Evolutionary conservation across 2,329 filamentous ascomycete species (phyloP), one percentile per base, ranked within the genome.

Genomic region (Shiraia bambusicola): DNA sequence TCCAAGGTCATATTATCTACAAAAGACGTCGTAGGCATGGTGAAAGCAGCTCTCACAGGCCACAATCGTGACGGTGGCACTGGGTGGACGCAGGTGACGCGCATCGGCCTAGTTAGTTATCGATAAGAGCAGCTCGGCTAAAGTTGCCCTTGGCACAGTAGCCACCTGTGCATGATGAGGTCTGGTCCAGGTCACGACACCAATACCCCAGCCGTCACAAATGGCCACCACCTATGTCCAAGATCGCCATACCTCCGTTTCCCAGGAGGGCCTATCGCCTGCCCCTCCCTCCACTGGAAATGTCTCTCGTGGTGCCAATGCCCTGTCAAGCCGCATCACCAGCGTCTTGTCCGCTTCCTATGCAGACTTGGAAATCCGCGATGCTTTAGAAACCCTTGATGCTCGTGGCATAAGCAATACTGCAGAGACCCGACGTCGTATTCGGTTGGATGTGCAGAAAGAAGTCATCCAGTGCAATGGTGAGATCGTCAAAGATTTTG

Each of bases 391-490:
- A 37, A 81, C 93, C 1, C 73, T 97, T 14, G 92, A 96, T 69
- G 73, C 81, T 35, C 80, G 87, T 26, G 77, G 78, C 1, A 68
- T 90, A 11, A 73, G 78, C 40, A 96, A 95, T 63, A 88, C 82
- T 10, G 78, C 87, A 8, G 87, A 91, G 52, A 86, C 84, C 2
- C 80, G 93, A 37, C 82, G 92, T 5, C 84, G 88, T 44, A 72
- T 97, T 12, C 83, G 91, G 12, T 71, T 95, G 1, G 84, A 94
- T 63, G 77, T 95, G 1, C 90, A 97, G 65, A 92, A 87, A 66
- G 91, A 97, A 63, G 87, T 96, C 27, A 91, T 97, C 42, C 82
- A 92, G 52, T 90, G 87, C 70, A 96, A 97, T 80, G 90, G 87
- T 35, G 82, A 88, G 51, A 87, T 97, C 50, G 82, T 97, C 44